Percentiles rank a stretch among this genome's conserved stretches.
phyloP scores from a whole-genome alignment of 2,329 filamentous ascomycete genomes.

The Talaromyces marneffei region DNA sequence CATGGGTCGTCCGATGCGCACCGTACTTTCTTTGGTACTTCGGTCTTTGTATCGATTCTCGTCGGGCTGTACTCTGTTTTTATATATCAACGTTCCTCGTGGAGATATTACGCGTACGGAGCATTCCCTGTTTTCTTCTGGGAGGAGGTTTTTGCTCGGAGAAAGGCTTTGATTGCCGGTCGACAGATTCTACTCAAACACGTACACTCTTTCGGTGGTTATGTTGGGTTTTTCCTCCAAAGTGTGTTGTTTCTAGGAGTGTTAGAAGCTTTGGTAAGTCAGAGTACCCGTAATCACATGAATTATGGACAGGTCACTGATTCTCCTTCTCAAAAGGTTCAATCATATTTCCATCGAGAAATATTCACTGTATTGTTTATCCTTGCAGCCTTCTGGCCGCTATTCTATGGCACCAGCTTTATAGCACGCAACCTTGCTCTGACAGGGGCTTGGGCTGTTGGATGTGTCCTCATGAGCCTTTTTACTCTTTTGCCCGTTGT shows the following conservation, averaged over 20 bases:
- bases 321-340: conserved; percentile 53
- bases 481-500: conserved; percentile 86
- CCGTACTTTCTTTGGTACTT: conserved; percentile 53
- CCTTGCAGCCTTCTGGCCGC: conserved; percentile 71
- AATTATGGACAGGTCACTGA: background rate
- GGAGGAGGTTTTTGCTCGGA: conserved; percentile 84
- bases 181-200: conserved; percentile 63
- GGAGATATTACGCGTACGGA: conserved; percentile 83
- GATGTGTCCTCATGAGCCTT: conserved; percentile 76
- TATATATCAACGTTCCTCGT: conserved; percentile 69
- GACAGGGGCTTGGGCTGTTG: conserved; percentile 64
- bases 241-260: conserved; percentile 63
- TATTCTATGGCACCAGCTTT: conserved; percentile 67
- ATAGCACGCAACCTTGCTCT: conserved; percentile 60
- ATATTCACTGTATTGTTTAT: conserved; percentile 78
- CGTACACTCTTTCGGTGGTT: conserved; percentile 55
- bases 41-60: conserved; percentile 71
- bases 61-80: conserved; percentile 73
- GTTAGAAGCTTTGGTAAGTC: conserved; percentile 67
- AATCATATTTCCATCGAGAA: conserved; percentile 87
- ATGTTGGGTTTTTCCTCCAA: conserved; percentile 59
- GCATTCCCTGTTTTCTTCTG: conserved; percentile 93
- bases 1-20: conserved; percentile 61
- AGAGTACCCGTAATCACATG: conserved; percentile 27
- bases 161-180: conserved; percentile 63